A percentile compares a stretch with the other conserved stretches of the same genome.
phyloP scores from a whole-genome alignment of 257 asterid genomes.

The Przewalskia tangutica region DNA sequence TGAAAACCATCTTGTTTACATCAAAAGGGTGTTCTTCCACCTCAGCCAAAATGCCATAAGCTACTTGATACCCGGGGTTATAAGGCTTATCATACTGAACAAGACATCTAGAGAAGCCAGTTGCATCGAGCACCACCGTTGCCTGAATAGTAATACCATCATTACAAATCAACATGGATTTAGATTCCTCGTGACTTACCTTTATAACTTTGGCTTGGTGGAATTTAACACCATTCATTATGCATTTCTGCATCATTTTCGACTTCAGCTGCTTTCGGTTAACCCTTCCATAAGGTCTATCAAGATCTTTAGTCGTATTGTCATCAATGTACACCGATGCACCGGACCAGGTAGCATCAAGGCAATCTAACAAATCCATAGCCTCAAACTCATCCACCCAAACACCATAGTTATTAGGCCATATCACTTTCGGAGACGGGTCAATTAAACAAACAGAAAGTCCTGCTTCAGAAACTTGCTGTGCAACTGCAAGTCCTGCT shows the following conservation, averaged over 20 bases:
- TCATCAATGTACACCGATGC: slow-evolving; percentile 68
- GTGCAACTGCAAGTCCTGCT: slow-evolving; percentile 95
- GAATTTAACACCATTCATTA: slow-evolving; percentile 77
- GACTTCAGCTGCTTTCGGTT: slow-evolving; percentile 75
- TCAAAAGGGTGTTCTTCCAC: slow-evolving; percentile 89
- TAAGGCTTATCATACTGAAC: slow-evolving; percentile 89
- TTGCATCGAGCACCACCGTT: slow-evolving; percentile 84
- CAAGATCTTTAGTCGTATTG: slow-evolving; percentile 50
- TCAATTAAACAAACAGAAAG: slow-evolving; percentile 89
- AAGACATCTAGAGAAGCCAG: slow-evolving; percentile 78
- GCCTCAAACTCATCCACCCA: slow-evolving; percentile 99
- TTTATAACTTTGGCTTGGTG: slow-evolving; percentile 90
- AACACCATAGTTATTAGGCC: slow-evolving; percentile 97
- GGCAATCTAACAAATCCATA: slow-evolving; percentile 90
- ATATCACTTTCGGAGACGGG: slow-evolving; percentile 74
- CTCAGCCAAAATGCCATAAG: slow-evolving; percentile 89
- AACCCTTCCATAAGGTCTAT: slow-evolving; percentile 87
- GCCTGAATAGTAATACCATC: slow-evolving; percentile 91
- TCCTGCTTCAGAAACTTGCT: slow-evolving; percentile 93
- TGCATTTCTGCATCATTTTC: slow-evolving; percentile 93
- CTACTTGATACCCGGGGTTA: slow-evolving; percentile 95
- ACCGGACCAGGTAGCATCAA: slow-evolving; percentile 91
- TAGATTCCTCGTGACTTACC: slow-evolving; percentile 81
- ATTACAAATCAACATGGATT: slow-evolving; percentile 68
- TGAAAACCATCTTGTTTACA: slow-evolving; percentile 84